Base-by-base conservation (phyloP, 179 eudicot species). In the Beta macrorhiza region DNA sequence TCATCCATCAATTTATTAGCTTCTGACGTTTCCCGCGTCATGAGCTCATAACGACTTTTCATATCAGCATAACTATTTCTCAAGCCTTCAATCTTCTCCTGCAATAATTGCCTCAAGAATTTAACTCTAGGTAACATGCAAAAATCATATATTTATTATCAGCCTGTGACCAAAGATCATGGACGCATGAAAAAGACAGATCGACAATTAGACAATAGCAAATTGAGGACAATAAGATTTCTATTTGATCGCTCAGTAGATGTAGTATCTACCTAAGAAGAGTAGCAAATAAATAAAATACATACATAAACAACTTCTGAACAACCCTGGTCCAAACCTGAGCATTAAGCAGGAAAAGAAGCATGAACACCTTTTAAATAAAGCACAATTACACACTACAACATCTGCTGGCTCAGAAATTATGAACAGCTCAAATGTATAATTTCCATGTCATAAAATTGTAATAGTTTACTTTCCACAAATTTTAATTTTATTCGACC, bases 21-120 rank as follows among this genome's bases (percentile, higher is more conserved):
- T 85, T 92, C 91, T 7, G 90, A 83, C 62, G 91, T 88, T 87
- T 87, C 91, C 29, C 88, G 91, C 74, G 84, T 76, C 91, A 96
- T 80, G 77, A 74, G 65, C 58, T 89, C 90, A 84, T 85, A 87
- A 81, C 85, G 96, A 86, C 86, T 76, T 85, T 87, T 92, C 90
- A 89, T 94, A 81, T 91, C 86, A 49, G 80, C 75, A 78, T 90
- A 79, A 75, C 77, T 85, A 78, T 90, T 90, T 78, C 64, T 86
- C 83, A 91, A 79, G 68, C 87, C 89, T 83, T 88, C 92, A 25
- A 91, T 78, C 81, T 81, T 90, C 81, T 74, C 86, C 99, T 96
- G 91, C 42, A 64, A 83, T 68, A 56, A 7, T 17, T 47, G 63
- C 12, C 5, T 53, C 67, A 62, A 51, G 59, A 49, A 80, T 37